Percentiles rank a stretch among this genome's conserved stretches.
Conservation (phyloP, 2,329 filamentous ascomycete species). For the Cladophialophora chaetospira region DNA sequence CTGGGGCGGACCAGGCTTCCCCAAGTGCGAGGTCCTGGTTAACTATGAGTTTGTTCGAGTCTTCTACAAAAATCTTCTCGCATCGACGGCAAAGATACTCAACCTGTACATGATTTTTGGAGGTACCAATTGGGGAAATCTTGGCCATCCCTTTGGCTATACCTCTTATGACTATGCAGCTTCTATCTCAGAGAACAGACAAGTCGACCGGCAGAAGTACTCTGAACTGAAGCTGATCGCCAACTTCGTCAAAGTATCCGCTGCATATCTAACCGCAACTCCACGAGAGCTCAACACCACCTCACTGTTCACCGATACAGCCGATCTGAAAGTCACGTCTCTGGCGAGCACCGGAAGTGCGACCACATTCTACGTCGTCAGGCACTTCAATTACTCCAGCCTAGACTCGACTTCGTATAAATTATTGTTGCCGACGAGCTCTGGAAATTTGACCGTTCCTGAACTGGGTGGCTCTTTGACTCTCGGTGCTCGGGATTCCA, state of each 20-base stretch:
- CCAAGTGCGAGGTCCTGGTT: slow-evolving; percentile 63
- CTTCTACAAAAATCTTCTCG: slow-evolving; percentile 75
- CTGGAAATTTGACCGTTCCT: slow-evolving; percentile 43
- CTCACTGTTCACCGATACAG: slow-evolving; percentile 55
- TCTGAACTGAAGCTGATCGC: slow-evolving; percentile 75
- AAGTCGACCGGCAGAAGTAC: slow-evolving; percentile 72
- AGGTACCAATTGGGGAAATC: slow-evolving; percentile 79
- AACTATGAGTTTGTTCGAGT: slow-evolving; percentile 76
- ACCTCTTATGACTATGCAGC: slow-evolving; percentile 64
- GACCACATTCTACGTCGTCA: slow-evolving; percentile 65
- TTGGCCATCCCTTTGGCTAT: slow-evolving; percentile 66
- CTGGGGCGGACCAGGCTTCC: slow-evolving; percentile 24
- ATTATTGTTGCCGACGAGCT: slow-evolving; percentile 56
- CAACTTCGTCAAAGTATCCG: slow-evolving; percentile 73
- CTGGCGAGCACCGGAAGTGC: slow-evolving; percentile 57
- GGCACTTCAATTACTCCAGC: slow-evolving; percentile 68
- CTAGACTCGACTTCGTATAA: slow-evolving; percentile 61
- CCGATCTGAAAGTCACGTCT: slow-evolving; percentile 60
- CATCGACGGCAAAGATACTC: slow-evolving; percentile 66
- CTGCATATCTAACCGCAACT: slow-evolving; percentile 65
- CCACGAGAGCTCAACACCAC: slow-evolving; percentile 50
- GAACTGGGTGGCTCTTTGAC: slow-evolving; percentile 44
- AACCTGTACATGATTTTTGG: slow-evolving; percentile 74
- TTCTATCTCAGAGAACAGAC: slow-evolving; percentile 69
- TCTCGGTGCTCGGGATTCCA: slow-evolving; percentile 47